A percentile compares a stretch with the other conserved stretches of the same genome.
Conservation (phyloP, 805 yeast species). For the Candida stauntonica region DNA sequence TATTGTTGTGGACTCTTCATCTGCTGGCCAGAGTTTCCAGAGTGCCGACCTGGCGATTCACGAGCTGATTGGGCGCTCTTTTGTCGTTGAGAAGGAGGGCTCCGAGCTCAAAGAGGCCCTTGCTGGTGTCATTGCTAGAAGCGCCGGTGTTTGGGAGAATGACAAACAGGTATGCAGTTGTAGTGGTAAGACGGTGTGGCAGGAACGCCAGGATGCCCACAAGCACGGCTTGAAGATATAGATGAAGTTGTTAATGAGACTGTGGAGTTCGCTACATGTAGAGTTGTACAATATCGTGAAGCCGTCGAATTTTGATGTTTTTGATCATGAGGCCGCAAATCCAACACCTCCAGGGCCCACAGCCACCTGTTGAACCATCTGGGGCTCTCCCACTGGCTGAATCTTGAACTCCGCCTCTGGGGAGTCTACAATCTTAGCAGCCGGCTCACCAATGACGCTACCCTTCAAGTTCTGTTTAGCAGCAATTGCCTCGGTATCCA, state of each 20-base stretch:
- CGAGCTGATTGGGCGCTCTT: constrained; percentile 66
- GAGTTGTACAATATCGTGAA: no score
- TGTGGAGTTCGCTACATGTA: no score
- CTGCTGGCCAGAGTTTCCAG: constrained; percentile 43
- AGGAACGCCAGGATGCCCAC: constrained; percentile 79
- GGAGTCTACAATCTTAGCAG: neutral
- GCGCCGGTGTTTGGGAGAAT: constrained; percentile 98
- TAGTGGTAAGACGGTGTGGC: constrained; percentile 94
- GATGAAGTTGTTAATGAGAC: neutral
- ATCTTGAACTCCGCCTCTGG: constrained; percentile 1
- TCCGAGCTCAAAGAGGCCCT: constrained; percentile 34
- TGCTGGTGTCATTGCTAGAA: constrained; percentile 89
- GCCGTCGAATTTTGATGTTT: no score
- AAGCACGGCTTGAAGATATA: constrained; percentile 44
- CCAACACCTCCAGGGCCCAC: constrained; percentile 12
- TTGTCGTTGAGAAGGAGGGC: constrained; percentile 31
- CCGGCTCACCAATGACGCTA: neutral
- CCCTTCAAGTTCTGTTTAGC: neutral
- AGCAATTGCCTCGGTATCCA: constrained; percentile 20
- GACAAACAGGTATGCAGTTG: constrained; percentile 91
- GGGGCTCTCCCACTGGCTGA: constrained; percentile 9
- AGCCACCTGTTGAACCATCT: constrained; percentile 9
- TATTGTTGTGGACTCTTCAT: constrained; percentile 33
- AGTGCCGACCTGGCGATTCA: constrained; percentile 42
- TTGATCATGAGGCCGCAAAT: no score